Evolutionary conservation across 495 filamentous ascomycete genomes (phyloP).

Genomic region (Aspergillus haitiensis): DNA sequence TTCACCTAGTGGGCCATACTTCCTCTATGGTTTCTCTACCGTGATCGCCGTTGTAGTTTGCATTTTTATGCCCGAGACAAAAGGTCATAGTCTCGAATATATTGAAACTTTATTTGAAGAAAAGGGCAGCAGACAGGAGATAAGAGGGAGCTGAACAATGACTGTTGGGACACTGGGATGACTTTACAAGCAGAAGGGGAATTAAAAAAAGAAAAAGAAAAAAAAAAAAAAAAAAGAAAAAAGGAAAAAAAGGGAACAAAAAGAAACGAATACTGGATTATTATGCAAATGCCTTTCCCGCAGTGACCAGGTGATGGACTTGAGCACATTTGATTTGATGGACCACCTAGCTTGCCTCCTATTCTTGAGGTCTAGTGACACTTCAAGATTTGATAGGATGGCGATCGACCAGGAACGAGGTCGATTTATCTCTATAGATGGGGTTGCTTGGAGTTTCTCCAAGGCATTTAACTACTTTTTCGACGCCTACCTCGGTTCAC

Average conservation of each 20-base stretch:
- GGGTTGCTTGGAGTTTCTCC: not conserved
- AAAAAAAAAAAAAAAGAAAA: no score
- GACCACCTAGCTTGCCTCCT: no score
- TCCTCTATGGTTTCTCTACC: conserved; percentile 20
- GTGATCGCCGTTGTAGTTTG: conserved; percentile 17
- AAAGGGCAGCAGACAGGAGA: not conserved
- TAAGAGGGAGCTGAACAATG: not conserved
- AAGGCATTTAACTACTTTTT: no score
- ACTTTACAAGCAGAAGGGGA: no score
- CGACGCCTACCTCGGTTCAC: no score
- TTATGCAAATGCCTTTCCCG: no score
- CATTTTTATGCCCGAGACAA: conserved; percentile 23
- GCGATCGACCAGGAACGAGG: conserved; percentile 1
- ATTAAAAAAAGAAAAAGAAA: no score
- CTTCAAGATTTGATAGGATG: not conserved
- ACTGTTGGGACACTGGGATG: not conserved
- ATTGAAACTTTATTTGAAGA: conserved; percentile 21
- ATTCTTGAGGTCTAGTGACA: no score
- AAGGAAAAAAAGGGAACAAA: no score
- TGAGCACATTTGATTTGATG: no score
- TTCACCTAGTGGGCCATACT: conserved; percentile 19
- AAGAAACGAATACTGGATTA: no score
- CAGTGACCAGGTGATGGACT: no score
- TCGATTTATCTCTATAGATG: not conserved
- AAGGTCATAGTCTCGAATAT: conserved; percentile 20